Evolutionary conservation across 768 basidiomycete species (phyloP).

Genomic region (Boletus insuetus): DNA sequence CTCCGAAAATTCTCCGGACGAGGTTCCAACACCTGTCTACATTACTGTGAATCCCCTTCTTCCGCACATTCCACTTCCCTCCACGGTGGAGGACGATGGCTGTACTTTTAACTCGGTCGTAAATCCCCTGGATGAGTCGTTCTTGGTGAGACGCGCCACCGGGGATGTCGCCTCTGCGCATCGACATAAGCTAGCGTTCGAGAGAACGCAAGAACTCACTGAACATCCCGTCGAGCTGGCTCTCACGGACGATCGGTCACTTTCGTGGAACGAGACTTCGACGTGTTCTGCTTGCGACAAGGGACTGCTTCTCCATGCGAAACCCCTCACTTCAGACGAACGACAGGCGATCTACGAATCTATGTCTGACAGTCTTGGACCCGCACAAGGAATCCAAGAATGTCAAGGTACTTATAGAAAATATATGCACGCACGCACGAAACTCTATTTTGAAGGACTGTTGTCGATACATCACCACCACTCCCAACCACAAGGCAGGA

Average conservation of each 20-base stretch:
- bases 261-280: slow-evolving; percentile 14
- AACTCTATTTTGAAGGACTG: slow-evolving; percentile 47
- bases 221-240: slow-evolving; percentile 12
- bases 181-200: slow-evolving; percentile 25
- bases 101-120: slow-evolving; percentile 14
- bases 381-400: slow-evolving; percentile 46
- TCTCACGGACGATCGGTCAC: slow-evolving; percentile 8
- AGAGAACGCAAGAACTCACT: slow-evolving; percentile 25
- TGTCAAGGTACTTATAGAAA: slow-evolving; percentile 49
- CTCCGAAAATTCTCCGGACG: slow-evolving; percentile 9
- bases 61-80: neutral
- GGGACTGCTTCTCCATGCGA: slow-evolving; percentile 14
- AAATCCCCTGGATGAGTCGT: slow-evolving; percentile 25
- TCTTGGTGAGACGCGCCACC: slow-evolving; percentile 27
- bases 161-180: slow-evolving; percentile 31
- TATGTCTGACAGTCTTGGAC: slow-evolving; percentile 48
- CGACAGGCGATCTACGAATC: slow-evolving; percentile 51
- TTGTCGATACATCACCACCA: slow-evolving; percentile 17
- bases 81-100: slow-evolving; percentile 1
- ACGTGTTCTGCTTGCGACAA: slow-evolving; percentile 20
- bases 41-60: slow-evolving; percentile 30
- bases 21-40: slow-evolving; percentile 8
- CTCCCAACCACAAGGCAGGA: slow-evolving; percentile 13
- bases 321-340: slow-evolving; percentile 42
- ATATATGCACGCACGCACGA: slow-evolving; percentile 48